Evolutionary conservation across 1,284 basidiomycete genomes (phyloP).

Genomic region (Cystobasidium sp.): DNA sequence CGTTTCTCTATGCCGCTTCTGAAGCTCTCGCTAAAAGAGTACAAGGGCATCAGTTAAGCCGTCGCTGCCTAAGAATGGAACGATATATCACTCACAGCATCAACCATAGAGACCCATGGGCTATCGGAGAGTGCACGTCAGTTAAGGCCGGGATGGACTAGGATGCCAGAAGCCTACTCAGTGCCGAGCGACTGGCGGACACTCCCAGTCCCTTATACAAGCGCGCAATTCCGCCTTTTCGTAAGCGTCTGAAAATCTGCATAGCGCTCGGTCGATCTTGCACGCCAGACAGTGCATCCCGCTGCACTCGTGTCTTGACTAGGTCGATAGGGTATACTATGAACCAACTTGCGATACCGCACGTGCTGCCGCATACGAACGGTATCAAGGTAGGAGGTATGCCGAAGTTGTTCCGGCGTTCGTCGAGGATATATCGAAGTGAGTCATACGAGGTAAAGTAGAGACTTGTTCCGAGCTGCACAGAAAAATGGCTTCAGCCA

Average conservation of each 20-base stretch:
- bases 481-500: too few species aligned
- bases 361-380: conserved; percentile 79
- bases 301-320: conserved; percentile 90
- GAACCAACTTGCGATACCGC: conserved; percentile 71
- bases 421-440: conserved; percentile 74
- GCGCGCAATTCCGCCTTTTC: conserved; percentile 75
- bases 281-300: conserved; percentile 79
- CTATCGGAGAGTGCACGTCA: background rate
- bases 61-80: background rate
- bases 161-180: conserved; percentile 1
- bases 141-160: background rate
- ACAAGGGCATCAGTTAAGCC: background rate
- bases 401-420: conserved; percentile 71
- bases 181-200: conserved; percentile 37
- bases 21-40: conserved; percentile 29
- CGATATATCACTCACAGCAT: conserved; percentile 25
- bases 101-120: conserved; percentile 37
- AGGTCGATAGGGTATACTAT: conserved; percentile 60
- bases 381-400: conserved; percentile 76
- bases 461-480: conserved; percentile 73
- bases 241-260: conserved; percentile 74
- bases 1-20: conserved; percentile 16
- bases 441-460: conserved; percentile 89
- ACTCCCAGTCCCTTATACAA: conserved; percentile 80
- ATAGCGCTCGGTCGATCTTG: conserved; percentile 66